These are phyloP conservation scores for Onygenales sp. DNA, from an alignment of 2,329 filamentous ascomycete species.

Conservation along the genomic window DNA sequence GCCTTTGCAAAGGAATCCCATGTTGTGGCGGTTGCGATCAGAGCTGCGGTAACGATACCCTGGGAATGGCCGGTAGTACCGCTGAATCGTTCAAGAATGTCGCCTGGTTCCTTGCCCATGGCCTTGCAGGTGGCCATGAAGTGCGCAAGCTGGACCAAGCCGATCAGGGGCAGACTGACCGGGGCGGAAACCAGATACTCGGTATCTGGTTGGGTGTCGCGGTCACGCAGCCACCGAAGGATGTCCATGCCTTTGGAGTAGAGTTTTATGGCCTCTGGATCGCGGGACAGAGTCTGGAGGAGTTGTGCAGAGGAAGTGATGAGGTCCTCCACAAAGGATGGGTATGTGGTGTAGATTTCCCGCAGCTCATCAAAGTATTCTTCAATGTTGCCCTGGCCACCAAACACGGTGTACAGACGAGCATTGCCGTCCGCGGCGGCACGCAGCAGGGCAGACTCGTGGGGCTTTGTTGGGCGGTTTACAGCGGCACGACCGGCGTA, in stretches of 20 bases:
- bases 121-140: conserved; percentile 91
- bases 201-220: conserved; percentile 80
- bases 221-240: conserved; percentile 82
- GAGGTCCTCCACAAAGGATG: conserved; percentile 79
- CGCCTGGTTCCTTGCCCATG: conserved; percentile 78
- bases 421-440: conserved; percentile 77
- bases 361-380: conserved; percentile 98
- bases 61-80: conserved; percentile 96
- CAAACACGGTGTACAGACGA: conserved; percentile 86
- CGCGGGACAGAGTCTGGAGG: conserved; percentile 72
- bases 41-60: conserved; percentile 86
- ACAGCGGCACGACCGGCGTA: conserved; percentile 78
- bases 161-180: conserved; percentile 92
- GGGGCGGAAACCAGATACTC: conserved; percentile 93
- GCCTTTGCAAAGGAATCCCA: conserved; percentile 88
- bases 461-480: conserved; percentile 77
- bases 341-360: conserved; percentile 83
- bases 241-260: conserved; percentile 96
- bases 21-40: conserved; percentile 78
- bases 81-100: conserved; percentile 71
- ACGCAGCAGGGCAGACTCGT: conserved; percentile 86
- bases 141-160: conserved; percentile 89
- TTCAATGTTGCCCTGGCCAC: conserved; percentile 96
- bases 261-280: conserved; percentile 83
- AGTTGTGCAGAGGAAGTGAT: conserved; percentile 73